Evolutionary conservation across 176 grass and related monocot species (phyloP).

Genomic region (Metroxylon sagu): DNA sequence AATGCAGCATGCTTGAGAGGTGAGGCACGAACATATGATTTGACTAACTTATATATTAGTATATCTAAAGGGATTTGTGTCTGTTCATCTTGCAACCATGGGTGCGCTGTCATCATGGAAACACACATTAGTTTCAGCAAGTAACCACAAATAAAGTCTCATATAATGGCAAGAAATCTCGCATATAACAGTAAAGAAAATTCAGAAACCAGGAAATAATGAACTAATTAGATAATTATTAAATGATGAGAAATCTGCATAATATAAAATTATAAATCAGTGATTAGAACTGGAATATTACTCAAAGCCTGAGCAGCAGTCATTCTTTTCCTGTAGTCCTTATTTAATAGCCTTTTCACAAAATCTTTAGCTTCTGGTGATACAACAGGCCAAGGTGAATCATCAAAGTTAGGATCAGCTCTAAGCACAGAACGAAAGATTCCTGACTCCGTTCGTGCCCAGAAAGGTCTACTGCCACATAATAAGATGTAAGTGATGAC

Average conservation of each 20-base stretch:
- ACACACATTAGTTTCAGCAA: not conserved
- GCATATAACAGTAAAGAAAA: too few relatives aligned
- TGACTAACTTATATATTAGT: conserved; percentile 19
- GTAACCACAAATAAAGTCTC: too few relatives aligned
- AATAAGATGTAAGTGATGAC: conserved; percentile 23
- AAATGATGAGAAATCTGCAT: not conserved
- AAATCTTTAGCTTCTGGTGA: conserved; percentile 28
- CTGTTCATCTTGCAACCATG: conserved; percentile 16
- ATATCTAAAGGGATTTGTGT: conserved; percentile 17
- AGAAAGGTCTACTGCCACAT: conserved; percentile 27
- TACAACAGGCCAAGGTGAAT: conserved; percentile 18
- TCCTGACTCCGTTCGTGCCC: conserved; percentile 26
- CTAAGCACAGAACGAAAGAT: conserved; percentile 18
- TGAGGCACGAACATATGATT: conserved; percentile 6
- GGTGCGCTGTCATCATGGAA: conserved; percentile 10
- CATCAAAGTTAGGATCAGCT: conserved; percentile 19
- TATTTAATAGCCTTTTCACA: conserved; percentile 24
- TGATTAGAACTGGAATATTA: conserved; percentile 1
- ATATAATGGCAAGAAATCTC: too few relatives aligned
- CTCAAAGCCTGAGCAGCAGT: conserved; percentile 25
- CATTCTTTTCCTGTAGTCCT: conserved; percentile 27
- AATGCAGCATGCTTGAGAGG: conserved; percentile 17
- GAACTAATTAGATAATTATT: not conserved
- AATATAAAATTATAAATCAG: not conserved
- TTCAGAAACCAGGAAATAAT: too few relatives aligned